Base-by-base conservation (phyloP, 78 protist species). In the Salpingoeca rosetta region DNA sequence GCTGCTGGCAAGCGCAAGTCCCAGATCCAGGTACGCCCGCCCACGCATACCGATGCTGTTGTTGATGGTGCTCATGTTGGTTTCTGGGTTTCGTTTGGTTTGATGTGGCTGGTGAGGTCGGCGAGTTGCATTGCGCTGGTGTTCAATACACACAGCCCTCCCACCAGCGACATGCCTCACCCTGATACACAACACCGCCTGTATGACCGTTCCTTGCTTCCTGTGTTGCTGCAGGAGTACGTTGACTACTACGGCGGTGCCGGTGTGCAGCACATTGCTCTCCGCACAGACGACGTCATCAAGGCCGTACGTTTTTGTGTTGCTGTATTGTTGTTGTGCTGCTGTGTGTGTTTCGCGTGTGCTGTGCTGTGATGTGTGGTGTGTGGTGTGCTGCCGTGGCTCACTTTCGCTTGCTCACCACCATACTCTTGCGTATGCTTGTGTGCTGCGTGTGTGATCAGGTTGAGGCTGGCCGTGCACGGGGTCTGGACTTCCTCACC, bases 201-300 rank as follows among this genome's bases (percentile, higher is more conserved):
- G n/a, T n/a, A n/a, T n/a, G n/a, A n/a, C n/a, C n/a, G n/a, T n/a
- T n/a, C n/a, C n/a, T n/a, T n/a, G n/a, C n/a, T n/a, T n/a, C n/a
- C n/a, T n/a, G n/a, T n/a, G n/a, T n/a, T n/a, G n/a, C n/a, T n/a
- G n/a, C 95, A 94, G 84, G 95, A 92, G 88, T 95, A 89, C 87
- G 94, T 93, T 65, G 98, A 95, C 31, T 92, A 89, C 91, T 90
- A 94, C 56, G 93, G 90, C 38, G 98, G 98, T 80, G 91, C 96
- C 0, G 98, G 98, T 39, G 96, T 94, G n/a, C 98, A 95, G 88
- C 98, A 95, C 94, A 86, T 95, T 36, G 98, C 98, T 27, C 82
- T 92, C 65, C 38, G 44, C 41, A 89, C 92, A 22, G 35, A 40
- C n/a, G 94, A 95, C 79, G 86, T 95, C 83, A 76, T 94, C 41